A percentile compares a stretch with the other conserved stretches of the same genome.
Evolutionary conservation across 768 basidiomycete genomes (phyloP).

Genomic region (Collybia sp.): DNA sequence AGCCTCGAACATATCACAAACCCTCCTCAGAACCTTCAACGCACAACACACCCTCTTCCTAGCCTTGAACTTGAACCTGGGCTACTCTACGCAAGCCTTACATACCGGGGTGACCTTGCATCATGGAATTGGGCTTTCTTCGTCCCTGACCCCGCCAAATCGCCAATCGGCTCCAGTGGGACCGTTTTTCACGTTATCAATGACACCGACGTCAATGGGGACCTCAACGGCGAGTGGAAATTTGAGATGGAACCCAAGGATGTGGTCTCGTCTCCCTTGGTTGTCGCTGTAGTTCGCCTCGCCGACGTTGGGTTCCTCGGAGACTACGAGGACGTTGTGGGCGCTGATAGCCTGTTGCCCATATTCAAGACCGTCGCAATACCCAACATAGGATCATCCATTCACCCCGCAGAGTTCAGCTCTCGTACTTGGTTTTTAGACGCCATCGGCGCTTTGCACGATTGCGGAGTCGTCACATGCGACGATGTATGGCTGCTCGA

Average conservation of each 20-base stretch:
- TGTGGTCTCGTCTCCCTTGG: conserved; percentile 32
- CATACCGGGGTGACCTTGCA: conserved; percentile 40
- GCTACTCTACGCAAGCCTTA: conserved; percentile 39
- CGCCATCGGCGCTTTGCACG: conserved; percentile 39
- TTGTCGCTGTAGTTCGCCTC: conserved; percentile 39
- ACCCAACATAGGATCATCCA: conserved; percentile 22
- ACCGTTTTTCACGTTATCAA: conserved; percentile 40
- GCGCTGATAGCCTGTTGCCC: conserved; percentile 31
- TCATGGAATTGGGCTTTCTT: conserved; percentile 50
- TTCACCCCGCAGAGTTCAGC: conserved; percentile 32
- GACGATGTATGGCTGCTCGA: conserved; percentile 45
- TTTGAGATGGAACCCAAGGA: conserved; percentile 32
- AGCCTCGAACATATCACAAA: too few relatives aligned
- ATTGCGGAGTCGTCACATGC: conserved; percentile 42
- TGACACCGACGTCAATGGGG: conserved; percentile 16
- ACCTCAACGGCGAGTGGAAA: conserved; percentile 27
- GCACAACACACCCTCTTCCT: background rate
- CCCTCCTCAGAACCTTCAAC: too few relatives aligned
- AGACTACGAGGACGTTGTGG: conserved; percentile 36
- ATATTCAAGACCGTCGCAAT: conserved; percentile 41
- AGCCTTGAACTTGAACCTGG: conserved; percentile 30
- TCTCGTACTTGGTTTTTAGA: conserved; percentile 46
- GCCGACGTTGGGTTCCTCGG: conserved; percentile 38
- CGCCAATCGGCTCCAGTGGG: conserved; percentile 37
- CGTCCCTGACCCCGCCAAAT: conserved; percentile 31